Evolutionary conservation across 208 protist genomes (phyloP), one percentile per base, ranked within the genome.

Genomic region (Trypanosoma melophagium): DNA sequence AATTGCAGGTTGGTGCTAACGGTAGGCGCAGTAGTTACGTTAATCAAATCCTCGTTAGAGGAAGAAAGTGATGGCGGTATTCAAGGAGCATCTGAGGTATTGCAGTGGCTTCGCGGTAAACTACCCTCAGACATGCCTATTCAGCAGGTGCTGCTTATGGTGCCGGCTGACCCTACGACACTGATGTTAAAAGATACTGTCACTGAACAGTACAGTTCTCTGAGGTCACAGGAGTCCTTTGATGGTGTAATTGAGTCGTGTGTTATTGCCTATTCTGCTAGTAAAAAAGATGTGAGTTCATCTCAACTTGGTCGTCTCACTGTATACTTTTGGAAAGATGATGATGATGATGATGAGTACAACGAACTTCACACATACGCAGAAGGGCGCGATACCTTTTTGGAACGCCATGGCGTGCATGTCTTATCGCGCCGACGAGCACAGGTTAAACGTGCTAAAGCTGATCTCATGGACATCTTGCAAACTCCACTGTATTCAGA

Each of bases 241-340:
- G 54, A 59, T n/a, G 54, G 54, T 5, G 54, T 59, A 17, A 24
- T 4, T 19, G 54, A 59, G 28, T 59, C 54, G 1, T 59, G 54
- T 41, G 19, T 12, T 41, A 59, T 59, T 41, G 54, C 28, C 5
- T 24, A n/a, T 59, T 42, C 54, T 59, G 5, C 31, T 17, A 21
- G 5, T 21, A 5, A 41, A 24, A 28, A 28, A 21, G 7, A 7
- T 41, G 7, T 42, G 13, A 21, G 28, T 41, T 28, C 5, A 21
- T 0, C 14, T n/a, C 52, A 56, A 24, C n/a, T 2, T 41, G n/a
- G 13, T 41, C 54, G 28, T 35, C 28, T 59, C 31, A 17, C 25
- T 10, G 54, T 59, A 35, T 59, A 59, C 17, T 21, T 59, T 31
- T 59, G 54, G 54, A 24, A 59, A 3, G 24, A 31, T 21, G 54